These are phyloP conservation scores for Pseudocercospora ulei DNA, from an alignment of 2,329 filamentous ascomycete species.

Conservation along the genomic window DNA sequence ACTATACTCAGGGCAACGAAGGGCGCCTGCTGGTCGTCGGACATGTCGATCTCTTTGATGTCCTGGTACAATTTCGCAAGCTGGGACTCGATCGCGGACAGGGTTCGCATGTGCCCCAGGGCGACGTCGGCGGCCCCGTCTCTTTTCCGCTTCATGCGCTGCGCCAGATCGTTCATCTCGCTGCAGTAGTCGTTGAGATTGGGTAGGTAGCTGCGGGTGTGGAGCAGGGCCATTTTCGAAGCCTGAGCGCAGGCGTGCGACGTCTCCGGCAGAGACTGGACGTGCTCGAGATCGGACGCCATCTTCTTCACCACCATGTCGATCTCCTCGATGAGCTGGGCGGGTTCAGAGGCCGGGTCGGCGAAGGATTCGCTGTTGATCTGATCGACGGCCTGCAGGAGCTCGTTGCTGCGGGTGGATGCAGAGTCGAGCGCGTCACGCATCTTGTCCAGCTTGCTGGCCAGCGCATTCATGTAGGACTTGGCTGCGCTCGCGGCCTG, in stretches of 20 bases:
- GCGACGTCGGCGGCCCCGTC: slow-evolving; percentile 58
- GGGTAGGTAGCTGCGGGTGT: slow-evolving; percentile 55
- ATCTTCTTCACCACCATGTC: slow-evolving; percentile 80
- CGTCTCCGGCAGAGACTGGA: slow-evolving; percentile 58
- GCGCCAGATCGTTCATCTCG: slow-evolving; percentile 49
- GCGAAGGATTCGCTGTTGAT: slow-evolving; percentile 31
- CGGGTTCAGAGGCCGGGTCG: slow-evolving; percentile 46
- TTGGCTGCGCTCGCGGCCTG: slow-evolving; percentile 61
- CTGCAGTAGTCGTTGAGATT: slow-evolving; percentile 48
- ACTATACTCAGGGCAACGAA: slow-evolving; percentile 74
- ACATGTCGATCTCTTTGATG: slow-evolving; percentile 60
- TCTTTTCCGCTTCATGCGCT: slow-evolving; percentile 50
- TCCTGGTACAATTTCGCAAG: slow-evolving; percentile 63
- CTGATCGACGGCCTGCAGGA: slow-evolving; percentile 39
- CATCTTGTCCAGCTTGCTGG: slow-evolving; percentile 44
- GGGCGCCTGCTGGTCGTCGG: slow-evolving; percentile 65
- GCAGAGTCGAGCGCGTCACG: slow-evolving; percentile 38
- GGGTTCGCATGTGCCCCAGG: slow-evolving; percentile 66
- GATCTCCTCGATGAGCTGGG: slow-evolving; percentile 69
- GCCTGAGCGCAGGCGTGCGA: slow-evolving; percentile 54
- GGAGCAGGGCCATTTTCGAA: slow-evolving; percentile 54
- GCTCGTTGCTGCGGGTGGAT: slow-evolving; percentile 38
- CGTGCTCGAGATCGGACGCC: slow-evolving; percentile 70
- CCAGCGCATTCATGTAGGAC: slow-evolving; percentile 53
- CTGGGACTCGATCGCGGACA: slow-evolving; percentile 67